These are phyloP conservation scores for Mycosphaerelloides madeirae DNA, from an alignment of 2,329 filamentous ascomycete genomes.

Conservation along the genomic window DNA sequence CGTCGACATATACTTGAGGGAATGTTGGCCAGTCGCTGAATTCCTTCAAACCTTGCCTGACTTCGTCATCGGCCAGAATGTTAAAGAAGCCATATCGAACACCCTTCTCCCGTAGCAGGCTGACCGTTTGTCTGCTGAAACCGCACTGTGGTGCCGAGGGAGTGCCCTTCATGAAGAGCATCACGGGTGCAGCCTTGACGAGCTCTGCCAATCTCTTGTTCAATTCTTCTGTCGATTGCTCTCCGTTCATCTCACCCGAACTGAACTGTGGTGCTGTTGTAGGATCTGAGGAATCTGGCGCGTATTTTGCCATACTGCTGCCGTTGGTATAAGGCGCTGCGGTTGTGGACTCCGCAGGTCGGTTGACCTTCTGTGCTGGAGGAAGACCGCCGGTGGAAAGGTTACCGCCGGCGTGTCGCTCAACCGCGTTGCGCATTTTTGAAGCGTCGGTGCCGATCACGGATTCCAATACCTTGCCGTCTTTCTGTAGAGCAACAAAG, in stretches of 20 bases:
- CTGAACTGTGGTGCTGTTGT: constrained; percentile 46
- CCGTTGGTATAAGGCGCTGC: constrained; percentile 17
- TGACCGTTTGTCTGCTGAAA: constrained; percentile 87
- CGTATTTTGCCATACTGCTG: constrained; percentile 41
- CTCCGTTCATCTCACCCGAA: constrained; percentile 34
- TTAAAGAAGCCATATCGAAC: constrained; percentile 99
- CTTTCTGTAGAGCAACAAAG: constrained; percentile 77
- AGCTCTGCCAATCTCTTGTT: constrained; percentile 75
- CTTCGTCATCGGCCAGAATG: constrained; percentile 94
- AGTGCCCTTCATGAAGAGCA: constrained; percentile 99
- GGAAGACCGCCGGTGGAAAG: constrained; percentile 37
- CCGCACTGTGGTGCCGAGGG: constrained; percentile 83
- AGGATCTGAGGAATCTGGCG: constrained; percentile 40
- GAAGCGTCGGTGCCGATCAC: constrained; percentile 85
- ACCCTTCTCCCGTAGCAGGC: constrained; percentile 77
- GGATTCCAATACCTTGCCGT: constrained; percentile 71
- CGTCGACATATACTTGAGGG: constrained; percentile 87
- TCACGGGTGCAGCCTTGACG: constrained; percentile 92
- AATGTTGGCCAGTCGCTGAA: constrained; percentile 99
- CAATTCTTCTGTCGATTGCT: constrained; percentile 72
- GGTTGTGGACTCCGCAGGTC: constrained; percentile 10
- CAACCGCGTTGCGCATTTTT: constrained; percentile 79
- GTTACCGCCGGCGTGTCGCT: constrained; percentile 61
- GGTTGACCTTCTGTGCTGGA: constrained; percentile 36
- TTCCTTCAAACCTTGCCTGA: constrained; percentile 91